Base-by-base conservation (phyloP, 192 early-diverging fungal species). In the Coemansia biformis region DNA sequence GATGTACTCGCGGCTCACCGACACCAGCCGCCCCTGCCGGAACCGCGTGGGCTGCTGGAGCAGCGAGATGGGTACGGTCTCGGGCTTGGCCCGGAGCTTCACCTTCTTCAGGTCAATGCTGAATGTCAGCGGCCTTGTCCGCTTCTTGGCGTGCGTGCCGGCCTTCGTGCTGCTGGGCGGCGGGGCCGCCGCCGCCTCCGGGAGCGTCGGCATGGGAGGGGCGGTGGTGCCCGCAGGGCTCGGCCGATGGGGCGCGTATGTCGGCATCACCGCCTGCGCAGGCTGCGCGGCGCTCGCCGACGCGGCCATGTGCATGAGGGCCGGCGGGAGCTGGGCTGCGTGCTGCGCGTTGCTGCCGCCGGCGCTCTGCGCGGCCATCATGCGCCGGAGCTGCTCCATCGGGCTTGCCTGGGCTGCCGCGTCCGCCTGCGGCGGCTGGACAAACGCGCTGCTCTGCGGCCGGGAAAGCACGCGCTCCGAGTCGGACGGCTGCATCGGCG, bases 1-100 rank as follows among this genome's bases (percentile, higher is more conserved):
- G 23, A 71, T 71, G 45, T 63, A 71, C 28, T 71, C 67, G 39
- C 67, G 51, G 36, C 67, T 71, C 24, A 71, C 67, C 2, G 67
- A 51, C 16, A 71, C 56, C 32, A 71, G 56, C 4, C 67, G 35
- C 0, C 67, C 67, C 21, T 60, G 43, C 15, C 53, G 46, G 48
- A 63, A 71, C 12, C 67, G 67, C 17, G 45, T 45, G 4, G 67
- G 57, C 45, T 71, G 67, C 21, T 63, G 67, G 19, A 71, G 51
- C 28, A 63, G 60, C n/a, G 67, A 71, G 31, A 71, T 71, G 7
- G 57, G 61, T n/a, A 62, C 45, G 26, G 48, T 55, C 43, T 63
- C 67, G 2, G 60, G 67, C 39, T 57, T 71, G 43, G 33, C 52
- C 18, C 36, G 44, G 16, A 59, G 30, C 47, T 51, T 58, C 21